A percentile compares a stretch with the other conserved stretches of the same genome.
phyloP scores from a whole-genome alignment of 768 basidiomycete species.

The Lactarius psammicola region DNA sequence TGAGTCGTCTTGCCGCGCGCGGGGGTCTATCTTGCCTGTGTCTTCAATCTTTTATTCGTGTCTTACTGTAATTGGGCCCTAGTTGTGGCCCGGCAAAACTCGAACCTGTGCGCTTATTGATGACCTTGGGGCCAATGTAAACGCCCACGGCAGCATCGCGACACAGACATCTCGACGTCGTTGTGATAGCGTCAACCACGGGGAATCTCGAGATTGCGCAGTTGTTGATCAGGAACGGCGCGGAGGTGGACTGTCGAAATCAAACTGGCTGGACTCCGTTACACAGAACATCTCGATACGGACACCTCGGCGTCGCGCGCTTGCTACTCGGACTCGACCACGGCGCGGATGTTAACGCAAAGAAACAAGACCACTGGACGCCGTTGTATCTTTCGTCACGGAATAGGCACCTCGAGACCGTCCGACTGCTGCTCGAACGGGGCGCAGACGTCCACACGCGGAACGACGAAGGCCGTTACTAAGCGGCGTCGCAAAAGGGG shows the following conservation, averaged over 20 bases:
- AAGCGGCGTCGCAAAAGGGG: neutral
- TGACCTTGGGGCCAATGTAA: too few relatives aligned
- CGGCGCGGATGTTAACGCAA: conserved; percentile 10
- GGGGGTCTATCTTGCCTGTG: too few relatives aligned
- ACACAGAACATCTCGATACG: neutral
- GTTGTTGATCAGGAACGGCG: neutral
- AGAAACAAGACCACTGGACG: conserved; percentile 1
- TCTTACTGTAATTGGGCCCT: too few relatives aligned
- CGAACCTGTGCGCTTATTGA: too few relatives aligned
- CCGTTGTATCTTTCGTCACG: conserved; percentile 8
- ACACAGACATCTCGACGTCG: too few relatives aligned
- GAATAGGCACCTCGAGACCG: conserved; percentile 3
- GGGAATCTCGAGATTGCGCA: conserved; percentile 1
- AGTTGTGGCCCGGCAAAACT: too few relatives aligned
- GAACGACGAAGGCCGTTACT: conserved; percentile 2
- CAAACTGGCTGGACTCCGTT: neutral
- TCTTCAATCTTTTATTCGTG: too few relatives aligned
- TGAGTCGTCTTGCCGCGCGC: too few relatives aligned
- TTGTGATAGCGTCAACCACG: neutral
- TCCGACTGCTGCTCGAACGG: neutral
- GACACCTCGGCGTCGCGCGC: neutral
- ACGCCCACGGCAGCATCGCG: too few relatives aligned
- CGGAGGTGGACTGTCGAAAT: conserved; percentile 2
- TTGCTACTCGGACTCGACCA: neutral
- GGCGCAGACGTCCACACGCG: conserved; percentile 1